Percentiles rank a stretch among this genome's conserved stretches.
These are phyloP conservation scores for Ostreobium quekettii DNA, from an alignment of 139 green algal genomes.

Conservation along the genomic window DNA sequence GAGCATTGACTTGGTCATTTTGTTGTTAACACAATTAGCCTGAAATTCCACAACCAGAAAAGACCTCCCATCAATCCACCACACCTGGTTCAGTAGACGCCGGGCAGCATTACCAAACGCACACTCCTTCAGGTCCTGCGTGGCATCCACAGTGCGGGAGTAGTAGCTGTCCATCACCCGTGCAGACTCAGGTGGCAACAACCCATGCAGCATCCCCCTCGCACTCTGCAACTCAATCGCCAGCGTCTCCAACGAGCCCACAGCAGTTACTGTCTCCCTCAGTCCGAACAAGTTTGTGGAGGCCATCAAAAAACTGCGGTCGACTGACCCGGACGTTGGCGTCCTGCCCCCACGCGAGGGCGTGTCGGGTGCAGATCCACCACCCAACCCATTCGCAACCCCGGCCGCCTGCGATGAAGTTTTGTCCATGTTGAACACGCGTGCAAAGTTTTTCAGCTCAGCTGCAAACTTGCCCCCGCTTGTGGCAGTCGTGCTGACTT, in stretches of 20 bases:
- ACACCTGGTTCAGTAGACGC: conserved; percentile 8
- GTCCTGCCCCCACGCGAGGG: too few relatives aligned
- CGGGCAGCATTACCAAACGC: conserved; percentile 14
- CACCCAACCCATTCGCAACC: too few relatives aligned
- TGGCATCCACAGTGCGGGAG: conserved; percentile 12
- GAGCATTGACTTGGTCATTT: too few relatives aligned
- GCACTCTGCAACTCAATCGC: not conserved
- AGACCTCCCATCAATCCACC: too few relatives aligned
- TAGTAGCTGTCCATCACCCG: conserved; percentile 9
- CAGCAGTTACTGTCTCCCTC: conserved; percentile 11
- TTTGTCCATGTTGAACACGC: too few relatives aligned
- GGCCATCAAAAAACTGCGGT: too few relatives aligned
- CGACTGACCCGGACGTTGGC: too few relatives aligned
- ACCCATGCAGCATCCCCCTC: not conserved
- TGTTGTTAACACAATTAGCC: too few relatives aligned
- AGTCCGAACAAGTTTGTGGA: conserved; percentile 13
- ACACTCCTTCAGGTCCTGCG: conserved; percentile 12
- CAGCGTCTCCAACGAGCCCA: conserved; percentile 12
- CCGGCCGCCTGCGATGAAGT: too few relatives aligned
- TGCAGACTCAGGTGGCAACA: not conserved
- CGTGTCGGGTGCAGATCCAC: too few relatives aligned
- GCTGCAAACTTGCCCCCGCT: not conserved
- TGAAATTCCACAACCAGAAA: too few relatives aligned
- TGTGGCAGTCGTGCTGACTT: not conserved
- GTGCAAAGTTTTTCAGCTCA: too few relatives aligned